A percentile compares a stretch with the other conserved stretches of the same genome.
Evolutionary conservation across 2,329 filamentous ascomycete species (phyloP).

Genomic region (Fusarium fujikuroi): DNA sequence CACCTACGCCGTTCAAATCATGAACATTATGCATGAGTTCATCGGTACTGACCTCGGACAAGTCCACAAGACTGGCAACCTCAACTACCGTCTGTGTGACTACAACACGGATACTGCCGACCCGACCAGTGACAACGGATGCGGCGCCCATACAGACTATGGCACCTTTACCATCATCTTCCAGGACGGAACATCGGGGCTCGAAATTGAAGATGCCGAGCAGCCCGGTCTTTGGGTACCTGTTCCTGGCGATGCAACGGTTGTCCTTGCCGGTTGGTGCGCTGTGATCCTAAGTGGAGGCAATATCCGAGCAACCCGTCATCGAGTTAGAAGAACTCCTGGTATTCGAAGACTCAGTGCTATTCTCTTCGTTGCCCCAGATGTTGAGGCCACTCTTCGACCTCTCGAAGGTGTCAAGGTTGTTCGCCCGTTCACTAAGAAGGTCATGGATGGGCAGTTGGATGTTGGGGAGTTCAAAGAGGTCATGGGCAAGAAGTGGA

Average conservation of each 20-base stretch:
- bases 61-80: background rate
- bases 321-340: background rate
- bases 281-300: background rate
- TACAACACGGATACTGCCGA: conserved; percentile 1
- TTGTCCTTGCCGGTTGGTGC: conserved; percentile 8
- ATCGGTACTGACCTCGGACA: background rate
- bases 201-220: background rate
- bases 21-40: background rate
- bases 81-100: background rate
- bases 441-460: background rate
- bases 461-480: background rate
- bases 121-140: background rate
- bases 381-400: background rate
- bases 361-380: background rate
- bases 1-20: background rate
- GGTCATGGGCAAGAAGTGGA: conserved; percentile 3
- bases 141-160: conserved; percentile 1
- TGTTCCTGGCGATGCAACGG: background rate
- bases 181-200: background rate
- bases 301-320: background rate
- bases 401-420: background rate
- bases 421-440: background rate
- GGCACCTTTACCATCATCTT: background rate
- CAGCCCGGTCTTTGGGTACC: background rate
- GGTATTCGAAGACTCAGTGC: background rate